Evolutionary conservation across 768 basidiomycete species (phyloP), one percentile per base, ranked within the genome.

Genomic region (Suillus decipiens): DNA sequence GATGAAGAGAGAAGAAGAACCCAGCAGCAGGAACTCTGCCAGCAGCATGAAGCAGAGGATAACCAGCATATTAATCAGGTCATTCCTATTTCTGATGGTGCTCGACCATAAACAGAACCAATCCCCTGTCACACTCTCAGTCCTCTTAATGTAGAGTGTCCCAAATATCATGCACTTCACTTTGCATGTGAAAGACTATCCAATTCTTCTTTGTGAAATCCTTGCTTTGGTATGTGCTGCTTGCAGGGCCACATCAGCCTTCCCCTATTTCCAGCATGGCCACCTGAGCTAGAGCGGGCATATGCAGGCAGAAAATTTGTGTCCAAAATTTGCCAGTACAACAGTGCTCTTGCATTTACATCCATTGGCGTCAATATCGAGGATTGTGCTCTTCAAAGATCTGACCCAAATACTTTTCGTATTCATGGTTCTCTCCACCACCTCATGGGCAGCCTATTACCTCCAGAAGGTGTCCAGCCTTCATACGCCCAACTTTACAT

Each of bases 401-500:
- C 68, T 68, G 78, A 75, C 0, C 73, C 75, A 5, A 76, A 71
- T 15, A 69, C 75, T 10, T 81, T 79, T 60, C 61, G 65, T 0
- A 74, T 82, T 7, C 72, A 68, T 67, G 78, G 77, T 0, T 67
- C 76, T 45, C 77, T 83, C 0, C 69, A 68, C 54, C 80, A 84
- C 66, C 58, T 58, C 0, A 70, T 75, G 11, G 80, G 79, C 0
- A 59, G 74, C 5, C 68, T 84, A 0, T 22, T 63, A 2, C 74
- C 80, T 31, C 10, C 60, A 0, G 51, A 56, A 19, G 71, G 65
- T 1, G 15, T 47, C 1, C 39, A 37, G 0, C 75, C 80, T 0
- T 37, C 59, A 0, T 82, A 77, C 71, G 74, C 78, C 0, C 81
- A 84, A 59, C 71, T 82, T 0, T 81, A 80, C 0, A 2, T 73